Percentiles rank a stretch among this genome's conserved stretches.
phyloP scores from a whole-genome alignment of 2,329 filamentous ascomycete genomes.

The Ascosphaera aggregata region DNA sequence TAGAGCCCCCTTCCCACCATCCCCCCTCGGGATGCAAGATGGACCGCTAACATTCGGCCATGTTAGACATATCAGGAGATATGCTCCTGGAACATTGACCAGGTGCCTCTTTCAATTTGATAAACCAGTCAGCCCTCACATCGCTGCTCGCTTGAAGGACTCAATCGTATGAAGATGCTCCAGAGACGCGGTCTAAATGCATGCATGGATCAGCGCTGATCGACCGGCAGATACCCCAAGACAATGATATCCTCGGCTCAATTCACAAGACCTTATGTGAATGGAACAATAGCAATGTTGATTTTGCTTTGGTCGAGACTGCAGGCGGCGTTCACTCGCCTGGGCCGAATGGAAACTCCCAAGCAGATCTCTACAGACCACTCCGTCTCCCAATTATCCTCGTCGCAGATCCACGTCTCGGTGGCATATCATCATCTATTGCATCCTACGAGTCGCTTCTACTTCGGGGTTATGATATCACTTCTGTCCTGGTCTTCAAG shows the following conservation, averaged over 20 bases:
- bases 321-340: conserved; percentile 67
- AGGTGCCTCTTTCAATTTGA: conserved; percentile 47
- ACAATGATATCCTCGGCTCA: conserved; percentile 25
- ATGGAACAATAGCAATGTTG: conserved; percentile 5
- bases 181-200: no score
- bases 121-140: conserved; percentile 53
- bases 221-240: conserved; percentile 22
- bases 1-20: not conserved
- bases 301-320: conserved; percentile 35
- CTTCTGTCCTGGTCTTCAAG: conserved; percentile 44
- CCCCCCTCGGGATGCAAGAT: not conserved
- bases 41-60: not conserved
- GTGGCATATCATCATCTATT: conserved; percentile 60
- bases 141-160: conserved; percentile 35
- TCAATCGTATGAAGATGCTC: conserved; percentile 10
- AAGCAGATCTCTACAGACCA: conserved; percentile 55
- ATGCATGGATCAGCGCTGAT: conserved; percentile 5
- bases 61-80: conserved; percentile 37
- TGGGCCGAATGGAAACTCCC: conserved; percentile 48
- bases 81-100: conserved; percentile 32
- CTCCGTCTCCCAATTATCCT: conserved; percentile 51
- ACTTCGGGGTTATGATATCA: conserved; percentile 57
- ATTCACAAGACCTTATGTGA: conserved; percentile 22
- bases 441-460: conserved; percentile 57
- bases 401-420: conserved; percentile 50